phyloP scores from a whole-genome alignment of 1,139 yeast species.

The Nakaseomyces sp. region DNA sequence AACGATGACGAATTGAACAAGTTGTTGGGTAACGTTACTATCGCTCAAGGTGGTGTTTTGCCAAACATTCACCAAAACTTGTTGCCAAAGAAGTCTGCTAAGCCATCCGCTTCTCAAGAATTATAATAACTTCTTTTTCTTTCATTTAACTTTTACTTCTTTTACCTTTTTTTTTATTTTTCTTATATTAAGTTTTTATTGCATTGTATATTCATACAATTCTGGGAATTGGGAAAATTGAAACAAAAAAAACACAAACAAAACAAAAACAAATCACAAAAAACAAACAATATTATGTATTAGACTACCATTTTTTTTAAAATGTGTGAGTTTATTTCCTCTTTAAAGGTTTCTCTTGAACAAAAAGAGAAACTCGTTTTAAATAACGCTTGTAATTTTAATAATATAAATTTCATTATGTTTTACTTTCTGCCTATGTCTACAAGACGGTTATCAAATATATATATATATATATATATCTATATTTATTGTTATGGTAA shows the following conservation, averaged over 20 bases:
- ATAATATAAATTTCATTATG: slow-evolving; percentile 2
- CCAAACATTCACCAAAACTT: slow-evolving; percentile 95
- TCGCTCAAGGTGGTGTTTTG: slow-evolving; percentile 97
- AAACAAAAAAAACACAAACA: not conserved
- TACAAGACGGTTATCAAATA: too few species aligned
- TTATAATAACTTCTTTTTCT: slow-evolving; percentile 38
- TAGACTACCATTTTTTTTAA: too few species aligned
- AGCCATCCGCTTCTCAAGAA: slow-evolving; percentile 76
- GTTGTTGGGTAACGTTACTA: slow-evolving; percentile 85
- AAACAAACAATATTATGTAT: too few species aligned
- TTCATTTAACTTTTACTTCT: not conserved
- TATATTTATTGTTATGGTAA: too few species aligned
- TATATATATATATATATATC: too few species aligned
- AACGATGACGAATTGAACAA: slow-evolving; percentile 96
- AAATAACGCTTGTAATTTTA: slow-evolving; percentile 3
- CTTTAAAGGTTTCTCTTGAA: not conserved
- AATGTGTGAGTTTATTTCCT: too few species aligned
- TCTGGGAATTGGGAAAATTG: slow-evolving; percentile 6
- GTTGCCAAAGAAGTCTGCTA: slow-evolving; percentile 87
- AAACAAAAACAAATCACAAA: not conserved
- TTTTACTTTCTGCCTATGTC: not conserved
- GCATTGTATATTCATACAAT: slow-evolving; percentile 6
- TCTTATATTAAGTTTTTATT: not conserved
- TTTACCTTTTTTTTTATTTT: not conserved
- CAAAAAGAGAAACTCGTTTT: not conserved